Evolutionary conservation across 23 red algal genomes (phyloP).

Genomic region (Gracilariopsis chorda): DNA sequence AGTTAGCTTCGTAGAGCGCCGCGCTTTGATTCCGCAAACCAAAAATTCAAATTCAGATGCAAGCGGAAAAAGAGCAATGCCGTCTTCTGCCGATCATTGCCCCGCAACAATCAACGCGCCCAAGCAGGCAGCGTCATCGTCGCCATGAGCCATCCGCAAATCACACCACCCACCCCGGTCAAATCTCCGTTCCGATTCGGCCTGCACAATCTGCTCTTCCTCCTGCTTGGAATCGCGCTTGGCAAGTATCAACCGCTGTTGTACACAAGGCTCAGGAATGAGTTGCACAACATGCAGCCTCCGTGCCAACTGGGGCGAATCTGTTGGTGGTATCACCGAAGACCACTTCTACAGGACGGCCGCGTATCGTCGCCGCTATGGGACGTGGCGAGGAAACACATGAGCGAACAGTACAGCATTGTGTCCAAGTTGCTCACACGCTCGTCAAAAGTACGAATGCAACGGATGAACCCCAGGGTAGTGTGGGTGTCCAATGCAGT

Average conservation of each 20-base stretch:
- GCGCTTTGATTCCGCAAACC: too few species aligned
- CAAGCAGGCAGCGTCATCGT: too few species aligned
- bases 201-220: neutral
- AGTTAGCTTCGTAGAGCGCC: too few species aligned
- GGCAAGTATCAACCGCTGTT: neutral
- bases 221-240: neutral
- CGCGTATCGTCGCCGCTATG: neutral
- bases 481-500: neutral
- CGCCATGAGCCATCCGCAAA: neutral
- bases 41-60: too few species aligned
- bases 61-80: too few species aligned
- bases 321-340: neutral
- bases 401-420: neutral
- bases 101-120: too few species aligned
- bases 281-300: neutral
- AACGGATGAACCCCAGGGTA: neutral
- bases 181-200: neutral
- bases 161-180: neutral
- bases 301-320: neutral
- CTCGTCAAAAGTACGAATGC: neutral
- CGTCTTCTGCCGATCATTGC: too few species aligned
- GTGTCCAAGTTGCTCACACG: neutral
- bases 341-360: neutral
- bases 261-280: neutral
- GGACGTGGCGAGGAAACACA: constrained; percentile 3